Base-by-base conservation (phyloP, 2,329 filamentous ascomycete species). In the Neonectria coccinea region DNA sequence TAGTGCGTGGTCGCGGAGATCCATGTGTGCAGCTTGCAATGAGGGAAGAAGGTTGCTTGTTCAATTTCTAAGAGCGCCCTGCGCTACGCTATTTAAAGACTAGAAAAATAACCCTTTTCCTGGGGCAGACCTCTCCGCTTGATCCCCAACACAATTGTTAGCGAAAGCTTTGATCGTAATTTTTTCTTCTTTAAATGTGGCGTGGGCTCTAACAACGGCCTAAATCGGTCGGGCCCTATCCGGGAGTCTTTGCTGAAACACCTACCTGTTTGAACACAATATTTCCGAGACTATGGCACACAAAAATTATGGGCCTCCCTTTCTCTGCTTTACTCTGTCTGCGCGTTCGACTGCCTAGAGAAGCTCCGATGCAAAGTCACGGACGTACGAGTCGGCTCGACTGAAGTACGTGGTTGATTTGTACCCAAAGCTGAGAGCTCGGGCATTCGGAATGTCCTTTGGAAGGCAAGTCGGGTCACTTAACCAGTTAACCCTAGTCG, bases 401-500 rank as follows among this genome's bases (percentile, higher is more conserved):
- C 41, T 44, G 41, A 44, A 44, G 18, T 44, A 44, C 16, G 41
- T 18, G 16, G 41, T 44, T 9, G 41, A 44, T n/a, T 44, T 44
- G 18, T 44, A 44, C 16, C 41, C 41, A 44, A 44, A 44, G 16
- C 41, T 20, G 1, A 20, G n/a, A 20, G 20, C 41, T 4, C 41
- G 41, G 41, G 41, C 41, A 44, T 20, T 44, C 18, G n/a, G 41
- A 20, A 44, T 44, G 18, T 44, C 41, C 18, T 44, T 44, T n/a
- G 41, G 41, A 44, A 44, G 41, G 9, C 41, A 44, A 10, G 41
- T 22, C 5, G 20, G 12, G 20, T 56, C 39, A 16, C 12, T 41
- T n/a, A 56, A n/a, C 53, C 33, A 56, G 53, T 56, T 56, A 6
- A 56, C 12, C 14, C 33, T n/a, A 3, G 53, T 41, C 8, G 53